These are phyloP conservation scores for Citrus medica DNA, from an alignment of 345 rosid species.

Conservation along the genomic window DNA sequence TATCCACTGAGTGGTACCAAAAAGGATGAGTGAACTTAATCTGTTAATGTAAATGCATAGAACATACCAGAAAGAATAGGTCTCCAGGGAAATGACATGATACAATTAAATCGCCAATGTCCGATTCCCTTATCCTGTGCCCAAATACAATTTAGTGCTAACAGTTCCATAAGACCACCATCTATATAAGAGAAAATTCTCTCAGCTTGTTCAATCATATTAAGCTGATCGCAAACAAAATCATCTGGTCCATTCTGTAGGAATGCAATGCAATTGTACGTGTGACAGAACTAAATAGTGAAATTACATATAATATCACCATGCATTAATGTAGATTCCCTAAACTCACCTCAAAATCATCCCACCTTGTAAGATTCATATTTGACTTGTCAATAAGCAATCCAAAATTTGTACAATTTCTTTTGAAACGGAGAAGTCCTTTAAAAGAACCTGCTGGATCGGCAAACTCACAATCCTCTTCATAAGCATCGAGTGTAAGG, in stretches of 20 bases:
- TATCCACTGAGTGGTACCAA: not conserved
- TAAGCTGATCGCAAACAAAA: not conserved
- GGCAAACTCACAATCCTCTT: slow-evolving; percentile 89
- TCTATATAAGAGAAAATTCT: not conserved
- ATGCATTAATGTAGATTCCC: not conserved
- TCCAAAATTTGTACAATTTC: slow-evolving; percentile 91
- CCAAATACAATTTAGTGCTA: not conserved
- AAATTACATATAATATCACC: not conserved
- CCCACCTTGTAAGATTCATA: slow-evolving; percentile 94
- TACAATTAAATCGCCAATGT: slow-evolving; percentile 88
- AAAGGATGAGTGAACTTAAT: not conserved
- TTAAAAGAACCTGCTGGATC: slow-evolving; percentile 98
- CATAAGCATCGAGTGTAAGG: slow-evolving; percentile 69
- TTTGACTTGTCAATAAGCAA: slow-evolving; percentile 68
- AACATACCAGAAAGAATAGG: slow-evolving; percentile 86
- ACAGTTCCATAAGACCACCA: not conserved
- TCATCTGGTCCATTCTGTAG: not conserved
- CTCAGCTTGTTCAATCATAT: not conserved
- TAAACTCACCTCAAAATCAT: slow-evolving; percentile 60
- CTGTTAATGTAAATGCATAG: not conserved
- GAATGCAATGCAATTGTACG: not conserved
- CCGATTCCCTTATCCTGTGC: slow-evolving; percentile 85
- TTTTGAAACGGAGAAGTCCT: slow-evolving; percentile 82
- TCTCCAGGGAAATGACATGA: slow-evolving; percentile 95
- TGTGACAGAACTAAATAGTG: not conserved